A percentile compares a stretch with the other conserved stretches of the same genome.
phyloP scores from a whole-genome alignment of 2,329 filamentous ascomycete genomes.

The Aspergillus unguis region DNA sequence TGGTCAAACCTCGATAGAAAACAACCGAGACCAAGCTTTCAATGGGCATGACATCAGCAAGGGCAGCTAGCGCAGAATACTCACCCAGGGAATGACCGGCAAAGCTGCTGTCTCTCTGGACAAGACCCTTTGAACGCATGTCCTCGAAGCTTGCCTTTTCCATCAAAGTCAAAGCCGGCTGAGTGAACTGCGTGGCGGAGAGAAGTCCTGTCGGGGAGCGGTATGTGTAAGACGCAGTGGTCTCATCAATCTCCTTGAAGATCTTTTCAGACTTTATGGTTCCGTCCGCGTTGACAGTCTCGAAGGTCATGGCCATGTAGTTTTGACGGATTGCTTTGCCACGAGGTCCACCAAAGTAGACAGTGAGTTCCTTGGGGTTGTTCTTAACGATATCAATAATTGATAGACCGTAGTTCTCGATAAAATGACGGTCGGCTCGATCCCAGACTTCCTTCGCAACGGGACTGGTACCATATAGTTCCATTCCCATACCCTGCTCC shows the following conservation, averaged over 20 bases:
- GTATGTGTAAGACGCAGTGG: constrained; percentile 94
- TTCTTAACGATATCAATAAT: constrained; percentile 99
- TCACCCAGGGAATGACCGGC: constrained; percentile 97
- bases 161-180: constrained; percentile 96
- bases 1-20: constrained; percentile 97
- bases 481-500: constrained; percentile 99
- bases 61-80: constrained; percentile 92
- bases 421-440: constrained; percentile 92
- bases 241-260: constrained; percentile 95
- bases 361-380: constrained; percentile 97
- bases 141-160: constrained; percentile 99
- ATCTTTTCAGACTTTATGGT: constrained; percentile 98
- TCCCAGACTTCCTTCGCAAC: constrained; percentile 99
- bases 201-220: constrained; percentile 89
- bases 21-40: constrained; percentile 97
- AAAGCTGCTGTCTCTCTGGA: constrained; percentile 94
- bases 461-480: constrained; percentile 86
- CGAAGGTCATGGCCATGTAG: constrained; percentile 99
- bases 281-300: constrained; percentile 90
- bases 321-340: constrained; percentile 98
- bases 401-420: constrained; percentile 97
- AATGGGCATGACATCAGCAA: constrained; percentile 99
- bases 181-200: constrained; percentile 97
- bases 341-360: constrained; percentile 94
- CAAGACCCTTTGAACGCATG: constrained; percentile 95